These are phyloP conservation scores for Cladosporium sp. DNA, from an alignment of 2,329 filamentous ascomycete species.

Conservation along the genomic window DNA sequence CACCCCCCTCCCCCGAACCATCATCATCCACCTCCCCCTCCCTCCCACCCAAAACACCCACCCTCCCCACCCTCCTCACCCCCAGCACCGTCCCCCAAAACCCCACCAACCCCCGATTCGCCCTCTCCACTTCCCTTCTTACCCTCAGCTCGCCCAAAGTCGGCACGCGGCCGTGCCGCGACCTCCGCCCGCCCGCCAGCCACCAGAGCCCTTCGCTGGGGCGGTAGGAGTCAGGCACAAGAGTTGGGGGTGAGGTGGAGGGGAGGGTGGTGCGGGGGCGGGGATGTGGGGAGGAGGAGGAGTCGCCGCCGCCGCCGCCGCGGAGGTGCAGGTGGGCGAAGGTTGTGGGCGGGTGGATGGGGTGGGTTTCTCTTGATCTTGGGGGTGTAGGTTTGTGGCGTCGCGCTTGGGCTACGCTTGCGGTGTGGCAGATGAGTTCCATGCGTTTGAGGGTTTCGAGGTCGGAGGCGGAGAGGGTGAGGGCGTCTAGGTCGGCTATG, in stretches of 20 bases:
- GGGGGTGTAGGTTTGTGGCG: no score
- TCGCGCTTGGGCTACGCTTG: background rate
- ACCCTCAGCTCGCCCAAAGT: conserved; percentile 6
- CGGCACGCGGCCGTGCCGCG: background rate
- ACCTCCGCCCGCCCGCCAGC: background rate
- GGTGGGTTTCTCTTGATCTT: background rate
- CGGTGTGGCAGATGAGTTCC: background rate
- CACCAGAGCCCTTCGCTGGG: background rate
- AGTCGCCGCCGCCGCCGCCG: background rate
- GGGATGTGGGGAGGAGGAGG: background rate
- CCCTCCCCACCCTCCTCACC: conserved; percentile 2
- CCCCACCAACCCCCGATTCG: conserved; percentile 5
- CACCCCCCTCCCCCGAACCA: background rate
- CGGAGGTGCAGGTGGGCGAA: background rate
- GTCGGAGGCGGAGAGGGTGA: conserved; percentile 1
- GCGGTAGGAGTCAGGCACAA: background rate
- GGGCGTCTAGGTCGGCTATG: background rate
- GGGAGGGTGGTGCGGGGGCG: background rate
- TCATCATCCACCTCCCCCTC: no score
- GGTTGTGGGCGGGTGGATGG: background rate
- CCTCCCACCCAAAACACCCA: background rate
- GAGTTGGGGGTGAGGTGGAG: background rate
- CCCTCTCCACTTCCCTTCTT: conserved; percentile 5
- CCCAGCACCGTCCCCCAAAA: conserved; percentile 9
- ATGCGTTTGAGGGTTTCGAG: background rate